Evolutionary conservation across 371 early-diverging fungal species (phyloP).

Genomic region (Mucor sp.): DNA sequence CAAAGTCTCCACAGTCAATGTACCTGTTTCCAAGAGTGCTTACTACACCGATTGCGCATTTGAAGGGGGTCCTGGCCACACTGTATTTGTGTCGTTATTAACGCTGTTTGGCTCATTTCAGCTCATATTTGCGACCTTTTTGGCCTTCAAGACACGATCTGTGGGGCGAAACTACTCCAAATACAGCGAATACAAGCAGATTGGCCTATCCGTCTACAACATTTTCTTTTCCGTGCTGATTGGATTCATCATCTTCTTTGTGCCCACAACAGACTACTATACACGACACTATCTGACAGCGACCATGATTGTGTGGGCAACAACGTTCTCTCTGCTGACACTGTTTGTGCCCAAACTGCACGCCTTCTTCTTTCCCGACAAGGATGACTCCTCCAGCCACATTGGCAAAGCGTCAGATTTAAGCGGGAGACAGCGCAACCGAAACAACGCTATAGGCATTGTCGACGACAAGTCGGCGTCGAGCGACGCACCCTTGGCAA

Average conservation of each 20-base stretch:
- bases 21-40: slow-evolving; percentile 37
- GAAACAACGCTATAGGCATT: background rate
- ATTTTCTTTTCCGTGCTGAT: slow-evolving; percentile 59
- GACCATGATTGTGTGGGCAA: slow-evolving; percentile 57
- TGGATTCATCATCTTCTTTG: slow-evolving; percentile 51
- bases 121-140: slow-evolving; percentile 50
- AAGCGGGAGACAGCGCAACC: slow-evolving; percentile 12
- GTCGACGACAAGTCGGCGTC: background rate
- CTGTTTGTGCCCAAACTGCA: slow-evolving; percentile 59
- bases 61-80: slow-evolving; percentile 26
- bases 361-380: slow-evolving; percentile 27
- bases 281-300: slow-evolving; percentile 57
- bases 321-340: slow-evolving; percentile 54
- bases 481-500: background rate
- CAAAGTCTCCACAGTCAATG: slow-evolving; percentile 26
- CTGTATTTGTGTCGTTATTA: slow-evolving; percentile 37
- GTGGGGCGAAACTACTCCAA: slow-evolving; percentile 53
- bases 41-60: slow-evolving; percentile 51
- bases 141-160: slow-evolving; percentile 58
- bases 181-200: slow-evolving; percentile 62
- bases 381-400: background rate
- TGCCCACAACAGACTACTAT: slow-evolving; percentile 52
- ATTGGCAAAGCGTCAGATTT: slow-evolving; percentile 31
- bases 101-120: slow-evolving; percentile 38
- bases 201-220: slow-evolving; percentile 62